Base-by-base conservation (phyloP, 768 basidiomycete species). In the Hypsizygus marmoreus region DNA sequence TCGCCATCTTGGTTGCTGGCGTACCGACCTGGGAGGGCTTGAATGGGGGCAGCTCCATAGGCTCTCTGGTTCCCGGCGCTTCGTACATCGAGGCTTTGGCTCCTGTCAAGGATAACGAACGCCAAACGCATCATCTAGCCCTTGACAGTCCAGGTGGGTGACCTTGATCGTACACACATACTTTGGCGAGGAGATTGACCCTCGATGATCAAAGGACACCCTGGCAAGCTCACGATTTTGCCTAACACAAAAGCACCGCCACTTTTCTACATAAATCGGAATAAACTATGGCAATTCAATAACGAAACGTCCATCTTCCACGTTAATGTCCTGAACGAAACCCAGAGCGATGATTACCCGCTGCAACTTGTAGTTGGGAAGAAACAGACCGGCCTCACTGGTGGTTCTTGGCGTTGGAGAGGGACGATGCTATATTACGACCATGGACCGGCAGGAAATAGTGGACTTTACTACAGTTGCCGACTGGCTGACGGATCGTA, bases 271-370 rank as follows among this genome's bases (percentile, higher is more conserved):
- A 68, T 84, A 50, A 66, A 73, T 54, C 69, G 71, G 46, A 63
- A 72, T 36, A 73, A 76, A 38, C 68, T 84, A 19, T 80, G 71
- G 67, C 75, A 77, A 40, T 73, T 72, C 55, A 68, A 71, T 43
- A 84, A 86, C 59, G 77, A 77, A 41, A 73, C 79, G 0, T 68
- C 75, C 12, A 77, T 84, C 41, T 70, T 74, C 44, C 73, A 74
- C 40, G 76, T 84, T 33, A 79, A 77, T 50, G 68, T 81, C 28
- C 58, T 75, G 29, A 84, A 84, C 50, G 66, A 71, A 6, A 82
- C 80, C 5, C 52, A 57, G 23, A 60, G 64, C 8, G 61, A 72
- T 12, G 63, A 68, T 1, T 64, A 72, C 37, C 77, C 79, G 7
- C 64, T 81, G 41, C 80, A 80, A 57, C 58, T 85, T 28, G 60